Conservation (phyloP, 768 basidiomycete species). For the Auricularia cornea region DNA sequence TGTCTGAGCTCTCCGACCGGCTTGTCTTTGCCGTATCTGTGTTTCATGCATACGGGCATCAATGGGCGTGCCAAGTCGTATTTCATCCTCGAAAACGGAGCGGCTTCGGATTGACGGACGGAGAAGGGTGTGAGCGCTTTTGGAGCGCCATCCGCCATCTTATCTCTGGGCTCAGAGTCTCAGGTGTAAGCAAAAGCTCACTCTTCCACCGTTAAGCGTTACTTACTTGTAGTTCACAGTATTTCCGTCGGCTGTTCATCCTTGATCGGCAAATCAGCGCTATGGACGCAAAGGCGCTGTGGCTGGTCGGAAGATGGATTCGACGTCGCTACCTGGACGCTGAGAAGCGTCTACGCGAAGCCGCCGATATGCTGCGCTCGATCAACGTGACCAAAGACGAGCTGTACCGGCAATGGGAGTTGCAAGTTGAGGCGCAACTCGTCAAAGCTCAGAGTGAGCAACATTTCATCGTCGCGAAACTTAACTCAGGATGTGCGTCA, state of each 20-base stretch:
- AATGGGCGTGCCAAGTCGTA: constrained; percentile 29
- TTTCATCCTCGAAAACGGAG: constrained; percentile 24
- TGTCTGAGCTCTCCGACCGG: constrained; percentile 9
- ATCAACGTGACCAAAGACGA: too few relatives aligned
- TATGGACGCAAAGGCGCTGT: neutral
- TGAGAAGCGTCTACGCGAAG: neutral
- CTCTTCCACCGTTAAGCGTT: too few relatives aligned
- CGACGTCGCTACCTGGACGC: neutral
- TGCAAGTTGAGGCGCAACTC: neutral
- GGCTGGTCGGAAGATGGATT: neutral
- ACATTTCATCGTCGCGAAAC: neutral
- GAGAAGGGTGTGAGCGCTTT: constrained; percentile 26
- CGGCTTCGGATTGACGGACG: constrained; percentile 27
- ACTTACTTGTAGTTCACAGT: neutral
- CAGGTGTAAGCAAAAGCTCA: constrained; percentile 28
- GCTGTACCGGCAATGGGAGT: neutral
- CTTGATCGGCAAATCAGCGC: neutral
- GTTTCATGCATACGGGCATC: constrained; percentile 33
- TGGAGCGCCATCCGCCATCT: constrained; percentile 28
- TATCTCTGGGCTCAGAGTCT: constrained; percentile 25
- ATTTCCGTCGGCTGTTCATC: neutral
- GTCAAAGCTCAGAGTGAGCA: neutral
- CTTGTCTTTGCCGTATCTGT: constrained; percentile 25
- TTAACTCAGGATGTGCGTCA: neutral
- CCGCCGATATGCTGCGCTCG: neutral